A percentile compares a stretch with the other conserved stretches of the same genome.
phyloP scores from a whole-genome alignment of 1,284 basidiomycete genomes.

The Macrocystidia cucumis region DNA sequence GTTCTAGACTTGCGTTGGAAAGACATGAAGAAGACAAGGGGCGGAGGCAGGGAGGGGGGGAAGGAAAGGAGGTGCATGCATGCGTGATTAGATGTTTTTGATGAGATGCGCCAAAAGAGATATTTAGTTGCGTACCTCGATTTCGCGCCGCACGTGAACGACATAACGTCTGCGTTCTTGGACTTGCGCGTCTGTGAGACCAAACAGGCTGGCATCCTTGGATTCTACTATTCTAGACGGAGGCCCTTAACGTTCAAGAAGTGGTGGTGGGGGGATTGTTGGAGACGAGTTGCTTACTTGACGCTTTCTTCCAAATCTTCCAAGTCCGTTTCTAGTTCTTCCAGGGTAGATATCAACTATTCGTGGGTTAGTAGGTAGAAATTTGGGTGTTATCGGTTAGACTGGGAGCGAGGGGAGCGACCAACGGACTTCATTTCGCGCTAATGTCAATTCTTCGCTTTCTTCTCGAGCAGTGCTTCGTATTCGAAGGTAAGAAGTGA shows the following conservation, averaged over 20 bases:
- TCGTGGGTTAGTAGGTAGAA: slow-evolving; percentile 4
- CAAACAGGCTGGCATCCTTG: slow-evolving; percentile 77
- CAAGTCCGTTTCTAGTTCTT: slow-evolving; percentile 74
- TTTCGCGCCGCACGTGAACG: slow-evolving; percentile 59
- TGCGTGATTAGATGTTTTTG: slow-evolving; percentile 1
- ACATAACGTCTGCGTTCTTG: slow-evolving; percentile 69
- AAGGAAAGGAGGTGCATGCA: slow-evolving; percentile 7
- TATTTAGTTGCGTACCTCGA: slow-evolving; percentile 53
- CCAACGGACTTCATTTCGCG: slow-evolving; percentile 71
- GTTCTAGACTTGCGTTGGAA: slow-evolving; percentile 41
- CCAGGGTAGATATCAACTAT: slow-evolving; percentile 70
- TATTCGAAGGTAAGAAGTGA: slow-evolving; percentile 72
- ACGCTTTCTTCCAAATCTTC: slow-evolving; percentile 89
- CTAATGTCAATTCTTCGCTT: slow-evolving; percentile 69
- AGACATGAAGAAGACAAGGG: slow-evolving; percentile 8
- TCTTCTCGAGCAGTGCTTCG: slow-evolving; percentile 56
- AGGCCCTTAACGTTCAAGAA: slow-evolving; percentile 7
- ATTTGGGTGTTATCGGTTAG: too few relatives aligned
- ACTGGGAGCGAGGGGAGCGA: too few relatives aligned
- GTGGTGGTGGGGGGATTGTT: not conserved
- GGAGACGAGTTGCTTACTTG: slow-evolving; percentile 34
- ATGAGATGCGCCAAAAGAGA: not conserved
- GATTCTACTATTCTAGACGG: slow-evolving; percentile 65
- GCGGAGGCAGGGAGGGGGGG: slow-evolving; percentile 4
- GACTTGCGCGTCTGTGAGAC: slow-evolving; percentile 71